Evolutionary conservation across 23 red algal species (phyloP), one percentile per base, ranked within the genome.

Genomic region (Gracilariopsis chorda): DNA sequence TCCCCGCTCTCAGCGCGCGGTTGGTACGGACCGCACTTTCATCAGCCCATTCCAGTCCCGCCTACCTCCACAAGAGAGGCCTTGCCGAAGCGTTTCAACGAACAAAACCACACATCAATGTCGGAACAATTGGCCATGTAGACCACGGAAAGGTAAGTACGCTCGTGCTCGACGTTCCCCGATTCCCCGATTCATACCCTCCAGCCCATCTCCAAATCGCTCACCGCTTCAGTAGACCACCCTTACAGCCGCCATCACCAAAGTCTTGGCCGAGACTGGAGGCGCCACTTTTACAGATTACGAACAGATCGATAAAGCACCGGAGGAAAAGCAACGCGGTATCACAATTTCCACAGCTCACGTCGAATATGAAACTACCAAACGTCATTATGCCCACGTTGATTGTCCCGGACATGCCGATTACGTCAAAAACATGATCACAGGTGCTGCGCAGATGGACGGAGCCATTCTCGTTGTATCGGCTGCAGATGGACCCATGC

Each of bases 351-450:
- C 87, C 17, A 88, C 97, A 9, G 93, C 97, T 28, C 86, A 94
- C 56, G 89, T 99, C 43, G 90, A 99, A 51, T 99, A 99, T 57
- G 90, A 99, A 83, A 99, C 97, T 9, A 27, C 40, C 45, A 90
- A 80, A 4, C 90, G 97, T 3, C 90, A 93, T 63, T 99, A 99
- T 59, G 93, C 97, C 11, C 97, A 99, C 78, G 93, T 96, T 25
- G 97, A 99, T 72, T 95, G 93, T 51, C 97, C 97, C 36, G 97
- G 97, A n/a, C 97, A 99, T 86, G 92, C 92, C 28, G 97, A 99
- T 51, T 98, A 98, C 76, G 93, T 99, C 68, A 99, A 99, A 69
- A 99, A 99, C 78, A 93, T 96, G 88, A 95, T 99, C 62, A 99
- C 97, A 2, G 97, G 97, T 30, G 97, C 97, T 2, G 97, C 97